phyloP scores from a whole-genome alignment of 805 yeast species.

The Ogataea methanolica region DNA sequence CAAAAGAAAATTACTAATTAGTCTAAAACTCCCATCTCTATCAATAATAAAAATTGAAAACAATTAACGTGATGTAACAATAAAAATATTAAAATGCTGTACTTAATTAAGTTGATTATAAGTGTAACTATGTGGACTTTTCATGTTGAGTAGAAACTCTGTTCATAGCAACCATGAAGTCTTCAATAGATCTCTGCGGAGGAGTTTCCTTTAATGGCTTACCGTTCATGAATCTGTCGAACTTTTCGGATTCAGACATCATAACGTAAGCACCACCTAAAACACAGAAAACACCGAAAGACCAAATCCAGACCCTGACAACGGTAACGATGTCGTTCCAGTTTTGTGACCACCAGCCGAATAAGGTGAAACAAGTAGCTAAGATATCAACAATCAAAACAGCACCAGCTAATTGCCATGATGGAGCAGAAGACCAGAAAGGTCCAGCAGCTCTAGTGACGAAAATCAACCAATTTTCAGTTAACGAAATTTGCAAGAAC shows the following conservation, averaged over 20 bases:
- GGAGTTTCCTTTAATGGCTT: conserved; percentile 49
- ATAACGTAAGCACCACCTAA: conserved; percentile 90
- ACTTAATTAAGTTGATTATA: not conserved
- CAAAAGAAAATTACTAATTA: too few relatives aligned
- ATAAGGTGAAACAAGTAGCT: conserved; percentile 81
- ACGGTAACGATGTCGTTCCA: conserved; percentile 91
- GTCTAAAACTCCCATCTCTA: too few relatives aligned
- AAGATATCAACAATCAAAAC: conserved; percentile 79
- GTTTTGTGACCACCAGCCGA: conserved; percentile 95
- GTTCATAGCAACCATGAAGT: conserved; percentile 75
- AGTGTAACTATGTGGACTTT: conserved; percentile 51
- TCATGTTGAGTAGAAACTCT: conserved; percentile 84
- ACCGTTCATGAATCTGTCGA: conserved; percentile 77
- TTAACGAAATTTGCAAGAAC: conserved; percentile 84
- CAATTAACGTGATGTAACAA: too few relatives aligned
- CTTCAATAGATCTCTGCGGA: conserved; percentile 66
- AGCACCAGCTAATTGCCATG: conserved; percentile 92
- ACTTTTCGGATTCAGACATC: conserved; percentile 69
- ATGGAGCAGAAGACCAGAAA: conserved; percentile 91
- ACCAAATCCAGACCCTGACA: conserved; percentile 85
- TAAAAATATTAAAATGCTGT: not conserved
- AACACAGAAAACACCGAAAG: conserved; percentile 90
- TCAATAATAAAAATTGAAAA: not conserved
- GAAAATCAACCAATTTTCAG: conserved; percentile 95
- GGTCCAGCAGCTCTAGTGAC: conserved; percentile 94